Conservation (phyloP, 441 rosid genomes). For the Populus hybrid region DNA sequence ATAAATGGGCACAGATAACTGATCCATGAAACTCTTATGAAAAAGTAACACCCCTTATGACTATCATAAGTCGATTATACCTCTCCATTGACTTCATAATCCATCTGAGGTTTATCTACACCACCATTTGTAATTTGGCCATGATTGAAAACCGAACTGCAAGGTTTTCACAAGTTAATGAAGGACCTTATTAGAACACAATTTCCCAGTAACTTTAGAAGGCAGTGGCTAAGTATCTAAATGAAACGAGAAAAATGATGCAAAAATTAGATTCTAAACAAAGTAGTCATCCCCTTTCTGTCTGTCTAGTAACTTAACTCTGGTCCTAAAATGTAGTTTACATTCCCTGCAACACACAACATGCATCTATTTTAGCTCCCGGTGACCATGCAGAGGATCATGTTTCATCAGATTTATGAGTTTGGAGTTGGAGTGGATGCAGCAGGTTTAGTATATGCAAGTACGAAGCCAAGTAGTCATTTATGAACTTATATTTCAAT, state of each 20-base stretch:
- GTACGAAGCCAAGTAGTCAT: no score
- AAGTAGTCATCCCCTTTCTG: not conserved
- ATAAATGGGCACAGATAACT: conserved; percentile 12
- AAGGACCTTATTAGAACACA: conserved; percentile 2
- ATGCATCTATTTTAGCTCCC: not conserved
- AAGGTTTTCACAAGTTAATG: conserved; percentile 17
- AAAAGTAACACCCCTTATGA: conserved; percentile 1
- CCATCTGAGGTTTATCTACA: conserved; percentile 52
- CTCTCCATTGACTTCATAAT: conserved; percentile 88
- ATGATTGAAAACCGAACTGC: conserved; percentile 58
- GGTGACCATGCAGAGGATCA: not conserved
- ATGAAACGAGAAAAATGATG: not conserved
- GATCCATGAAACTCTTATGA: not conserved
- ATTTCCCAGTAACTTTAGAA: not conserved
- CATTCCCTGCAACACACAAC: not conserved
- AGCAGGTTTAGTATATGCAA: no score
- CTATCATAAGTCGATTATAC: conserved; percentile 32
- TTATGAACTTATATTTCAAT: not conserved
- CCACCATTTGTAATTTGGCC: conserved; percentile 40
- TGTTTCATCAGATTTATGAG: not conserved
- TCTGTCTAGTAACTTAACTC: not conserved
- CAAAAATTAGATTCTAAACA: not conserved
- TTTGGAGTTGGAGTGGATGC: not conserved
- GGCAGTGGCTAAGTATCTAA: no score
- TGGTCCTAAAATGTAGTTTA: not conserved